A percentile compares a stretch with the other conserved stretches of the same genome.
These are phyloP conservation scores for Thelonectria olida DNA, from an alignment of 2,329 filamentous ascomycete genomes.

Conservation along the genomic window DNA sequence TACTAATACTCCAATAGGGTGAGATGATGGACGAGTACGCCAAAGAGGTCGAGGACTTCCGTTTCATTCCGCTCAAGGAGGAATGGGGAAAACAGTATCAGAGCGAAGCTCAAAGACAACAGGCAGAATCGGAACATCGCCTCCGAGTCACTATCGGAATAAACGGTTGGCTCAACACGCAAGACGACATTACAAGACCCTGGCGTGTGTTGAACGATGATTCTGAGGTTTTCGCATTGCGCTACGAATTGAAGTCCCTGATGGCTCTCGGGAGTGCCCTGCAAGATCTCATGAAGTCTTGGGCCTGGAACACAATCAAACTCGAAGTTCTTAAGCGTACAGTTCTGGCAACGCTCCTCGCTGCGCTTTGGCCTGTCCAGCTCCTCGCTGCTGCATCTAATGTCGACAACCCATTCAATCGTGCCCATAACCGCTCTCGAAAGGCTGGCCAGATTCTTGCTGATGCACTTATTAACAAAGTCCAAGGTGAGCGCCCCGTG, in stretches of 20 bases:
- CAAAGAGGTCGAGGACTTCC: slow-evolving; percentile 82
- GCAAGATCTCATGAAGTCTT: slow-evolving; percentile 74
- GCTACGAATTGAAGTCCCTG: slow-evolving; percentile 83
- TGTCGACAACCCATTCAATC: slow-evolving; percentile 83
- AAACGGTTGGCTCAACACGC: slow-evolving; percentile 83
- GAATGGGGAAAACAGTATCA: slow-evolving; percentile 46
- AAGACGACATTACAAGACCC: slow-evolving; percentile 79
- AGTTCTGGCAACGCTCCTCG: slow-evolving; percentile 72
- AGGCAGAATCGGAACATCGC: slow-evolving; percentile 53
- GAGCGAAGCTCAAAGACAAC: slow-evolving; percentile 23
- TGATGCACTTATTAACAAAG: slow-evolving; percentile 82
- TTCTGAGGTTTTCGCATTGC: slow-evolving; percentile 83
- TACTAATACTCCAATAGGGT: slow-evolving; percentile 55
- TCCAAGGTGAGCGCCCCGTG: slow-evolving; percentile 83
- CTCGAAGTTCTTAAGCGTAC: slow-evolving; percentile 78
- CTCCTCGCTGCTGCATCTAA: slow-evolving; percentile 72
- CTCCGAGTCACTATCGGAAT: slow-evolving; percentile 86
- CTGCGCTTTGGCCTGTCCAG: slow-evolving; percentile 75
- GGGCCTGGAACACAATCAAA: slow-evolving; percentile 79
- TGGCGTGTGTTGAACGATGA: slow-evolving; percentile 79
- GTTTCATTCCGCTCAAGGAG: slow-evolving; percentile 77
- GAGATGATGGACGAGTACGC: slow-evolving; percentile 90
- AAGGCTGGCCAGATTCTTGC: slow-evolving; percentile 84
- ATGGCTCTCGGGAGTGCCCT: slow-evolving; percentile 80
- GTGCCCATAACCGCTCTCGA: slow-evolving; percentile 79